Conservation (phyloP, 495 filamentous ascomycete genomes). For the Neurospora sp. region DNA sequence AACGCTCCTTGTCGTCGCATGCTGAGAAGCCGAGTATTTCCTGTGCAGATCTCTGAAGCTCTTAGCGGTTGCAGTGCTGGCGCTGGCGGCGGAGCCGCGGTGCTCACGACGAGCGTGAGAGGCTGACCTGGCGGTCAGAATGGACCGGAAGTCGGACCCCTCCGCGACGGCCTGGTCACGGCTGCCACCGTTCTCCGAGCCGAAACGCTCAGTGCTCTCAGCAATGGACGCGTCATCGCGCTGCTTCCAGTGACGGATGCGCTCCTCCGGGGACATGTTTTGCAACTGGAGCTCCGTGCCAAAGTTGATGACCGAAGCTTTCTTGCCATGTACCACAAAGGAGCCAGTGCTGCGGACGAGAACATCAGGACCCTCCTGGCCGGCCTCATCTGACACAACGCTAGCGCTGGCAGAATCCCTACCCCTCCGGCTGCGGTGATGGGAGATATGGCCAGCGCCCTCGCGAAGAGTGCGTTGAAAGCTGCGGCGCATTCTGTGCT, state of each 20-base stretch:
- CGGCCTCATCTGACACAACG: constrained; percentile 50
- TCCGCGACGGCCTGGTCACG: constrained; percentile 7
- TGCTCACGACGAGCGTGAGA: constrained; percentile 26
- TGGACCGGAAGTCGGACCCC: constrained; percentile 21
- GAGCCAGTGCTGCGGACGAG: constrained; percentile 70
- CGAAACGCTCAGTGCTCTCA: background rate
- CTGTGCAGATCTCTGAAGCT: constrained; percentile 46
- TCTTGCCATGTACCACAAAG: constrained; percentile 96
- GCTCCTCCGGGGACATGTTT: constrained; percentile 69
- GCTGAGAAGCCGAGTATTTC: constrained; percentile 38
- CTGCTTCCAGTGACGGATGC: constrained; percentile 42
- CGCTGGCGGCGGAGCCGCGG: constrained; percentile 43
- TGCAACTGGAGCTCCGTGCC: constrained; percentile 87
- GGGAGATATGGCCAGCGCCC: constrained; percentile 50
- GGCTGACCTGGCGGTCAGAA: constrained; percentile 19
- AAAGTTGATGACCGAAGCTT: constrained; percentile 91
- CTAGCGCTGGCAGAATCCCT: constrained; percentile 60
- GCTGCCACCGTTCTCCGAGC: constrained; percentile 4
- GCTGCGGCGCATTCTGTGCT: constrained; percentile 67
- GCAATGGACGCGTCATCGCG: constrained; percentile 19
- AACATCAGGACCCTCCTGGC: constrained; percentile 48
- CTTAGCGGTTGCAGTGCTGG: constrained; percentile 45
- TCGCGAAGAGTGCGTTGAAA: constrained; percentile 92
- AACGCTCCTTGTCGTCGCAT: constrained; percentile 15
- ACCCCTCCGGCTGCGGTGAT: constrained; percentile 65